Percentiles rank a stretch among this genome's conserved stretches.
These are phyloP conservation scores for Lipomyces spencermartinsiae DNA, from an alignment of 805 yeast genomes.

Conservation along the genomic window DNA sequence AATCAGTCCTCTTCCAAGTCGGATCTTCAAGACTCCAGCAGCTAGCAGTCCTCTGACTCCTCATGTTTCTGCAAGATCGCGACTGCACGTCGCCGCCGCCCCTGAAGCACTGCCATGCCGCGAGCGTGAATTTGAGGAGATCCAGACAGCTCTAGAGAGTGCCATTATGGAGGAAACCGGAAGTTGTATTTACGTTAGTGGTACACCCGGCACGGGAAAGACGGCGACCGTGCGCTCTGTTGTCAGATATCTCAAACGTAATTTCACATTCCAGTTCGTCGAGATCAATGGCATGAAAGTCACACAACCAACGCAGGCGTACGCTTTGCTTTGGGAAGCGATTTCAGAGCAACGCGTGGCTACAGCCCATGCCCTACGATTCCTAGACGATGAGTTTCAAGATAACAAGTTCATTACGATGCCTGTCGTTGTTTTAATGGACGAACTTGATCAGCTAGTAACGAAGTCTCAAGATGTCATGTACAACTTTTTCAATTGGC, in stretches of 20 bases:
- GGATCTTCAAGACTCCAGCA: constrained; percentile 24
- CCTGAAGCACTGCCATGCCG: constrained; percentile 77
- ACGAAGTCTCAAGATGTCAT: constrained; percentile 81
- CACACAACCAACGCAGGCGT: constrained; percentile 77
- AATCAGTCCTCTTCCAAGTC: constrained; percentile 30
- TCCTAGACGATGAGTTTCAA: constrained; percentile 73
- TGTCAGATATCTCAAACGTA: constrained; percentile 64
- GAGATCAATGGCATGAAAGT: constrained; percentile 93
- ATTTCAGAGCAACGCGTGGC: constrained; percentile 63
- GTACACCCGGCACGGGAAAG: constrained; percentile 98
- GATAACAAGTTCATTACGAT: constrained; percentile 40
- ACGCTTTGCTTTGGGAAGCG: constrained; percentile 81
- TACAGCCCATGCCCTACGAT: constrained; percentile 66
- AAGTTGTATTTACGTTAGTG: constrained; percentile 86
- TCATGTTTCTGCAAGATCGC: constrained; percentile 41
- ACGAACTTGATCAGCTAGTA: constrained; percentile 92
- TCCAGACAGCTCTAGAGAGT: constrained; percentile 71
- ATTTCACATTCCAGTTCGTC: constrained; percentile 65
- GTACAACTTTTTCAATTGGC: constrained; percentile 98
- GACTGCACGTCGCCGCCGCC: constrained; percentile 48
- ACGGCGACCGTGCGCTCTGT: constrained; percentile 93
- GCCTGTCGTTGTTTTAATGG: constrained; percentile 70
- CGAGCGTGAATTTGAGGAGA: constrained; percentile 76
- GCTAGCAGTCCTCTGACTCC: constrained; percentile 34
- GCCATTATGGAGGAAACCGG: constrained; percentile 77